These are phyloP conservation scores for Blastocystis sp. DNA, from an alignment of 352 stramenopile genomes.

Conservation along the genomic window DNA sequence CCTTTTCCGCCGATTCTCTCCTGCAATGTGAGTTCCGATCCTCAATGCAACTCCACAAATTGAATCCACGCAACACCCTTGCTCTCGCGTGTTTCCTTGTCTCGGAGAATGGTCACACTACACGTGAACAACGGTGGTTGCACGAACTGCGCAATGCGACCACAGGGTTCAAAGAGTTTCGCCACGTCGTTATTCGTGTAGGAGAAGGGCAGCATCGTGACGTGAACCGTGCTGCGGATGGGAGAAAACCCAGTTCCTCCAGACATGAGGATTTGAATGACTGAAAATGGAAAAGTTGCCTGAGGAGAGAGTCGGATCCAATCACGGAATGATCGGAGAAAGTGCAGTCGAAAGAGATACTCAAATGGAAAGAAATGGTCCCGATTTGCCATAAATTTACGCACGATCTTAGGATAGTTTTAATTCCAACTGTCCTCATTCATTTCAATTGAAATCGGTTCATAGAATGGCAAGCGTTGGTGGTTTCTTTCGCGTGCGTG, in stretches of 20 bases:
- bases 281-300: neutral
- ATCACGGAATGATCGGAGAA: no score
- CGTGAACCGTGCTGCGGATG: conserved; percentile 66
- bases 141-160: conserved; percentile 65
- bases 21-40: no score
- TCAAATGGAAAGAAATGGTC: neutral
- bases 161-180: conserved; percentile 71
- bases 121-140: neutral
- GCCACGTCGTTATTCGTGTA: conserved; percentile 76
- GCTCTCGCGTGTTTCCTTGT: conserved; percentile 68
- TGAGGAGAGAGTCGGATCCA: no score
- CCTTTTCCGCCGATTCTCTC: conserved; percentile 33
- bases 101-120: conserved; percentile 66
- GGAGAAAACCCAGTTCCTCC: conserved; percentile 49
- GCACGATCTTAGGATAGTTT: neutral
- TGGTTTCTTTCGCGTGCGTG: conserved; percentile 39
- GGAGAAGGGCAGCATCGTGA: conserved; percentile 75
- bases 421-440: neutral
- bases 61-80: conserved; percentile 73
- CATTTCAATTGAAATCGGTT: conserved; percentile 1
- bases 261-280: conserved; percentile 27
- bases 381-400: neutral
- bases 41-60: conserved; percentile 69
- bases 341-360: no score
- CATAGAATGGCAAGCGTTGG: conserved; percentile 49